Evolutionary conservation across 306 rosid species (phyloP).

Genomic region (Ochetophila trinervis): DNA sequence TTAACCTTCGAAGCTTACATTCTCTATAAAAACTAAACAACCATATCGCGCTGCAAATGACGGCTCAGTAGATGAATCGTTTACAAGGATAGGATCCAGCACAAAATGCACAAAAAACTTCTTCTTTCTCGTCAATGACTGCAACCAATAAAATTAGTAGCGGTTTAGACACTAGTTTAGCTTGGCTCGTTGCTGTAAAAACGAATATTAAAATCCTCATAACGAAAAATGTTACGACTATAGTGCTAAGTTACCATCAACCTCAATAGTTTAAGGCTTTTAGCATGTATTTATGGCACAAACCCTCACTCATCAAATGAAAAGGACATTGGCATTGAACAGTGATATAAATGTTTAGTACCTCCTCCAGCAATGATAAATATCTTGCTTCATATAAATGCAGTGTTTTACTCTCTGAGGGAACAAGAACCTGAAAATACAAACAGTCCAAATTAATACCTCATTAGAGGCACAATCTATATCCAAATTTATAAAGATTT

Average conservation of each 20-base stretch:
- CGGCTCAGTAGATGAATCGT: conserved; percentile 37
- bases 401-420: conserved; percentile 41
- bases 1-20: conserved; percentile 32
- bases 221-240: too few species aligned
- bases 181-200: not conserved
- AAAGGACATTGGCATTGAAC: not conserved
- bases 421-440: conserved; percentile 40
- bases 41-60: conserved; percentile 50
- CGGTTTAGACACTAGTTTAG: not conserved
- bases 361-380: conserved; percentile 45
- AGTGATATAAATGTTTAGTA: not conserved
- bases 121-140: conserved; percentile 35
- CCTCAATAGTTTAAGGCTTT: too few species aligned
- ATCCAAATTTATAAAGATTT: too few species aligned
- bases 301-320: not conserved
- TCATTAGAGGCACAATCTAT: not conserved
- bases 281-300: not conserved
- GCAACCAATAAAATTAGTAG: conserved; percentile 10
- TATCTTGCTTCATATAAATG: conserved; percentile 53
- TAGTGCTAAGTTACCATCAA: too few species aligned
- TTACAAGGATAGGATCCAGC: conserved; percentile 41
- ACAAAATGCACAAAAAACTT: conserved; percentile 52
- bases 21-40: conserved; percentile 42
- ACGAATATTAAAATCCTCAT: not conserved
- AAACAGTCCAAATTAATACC: not conserved